A percentile compares a stretch with the other conserved stretches of the same genome.
Evolutionary conservation across 495 filamentous ascomycete species (phyloP).

Genomic region (Rostrohypoxylon terebratum): DNA sequence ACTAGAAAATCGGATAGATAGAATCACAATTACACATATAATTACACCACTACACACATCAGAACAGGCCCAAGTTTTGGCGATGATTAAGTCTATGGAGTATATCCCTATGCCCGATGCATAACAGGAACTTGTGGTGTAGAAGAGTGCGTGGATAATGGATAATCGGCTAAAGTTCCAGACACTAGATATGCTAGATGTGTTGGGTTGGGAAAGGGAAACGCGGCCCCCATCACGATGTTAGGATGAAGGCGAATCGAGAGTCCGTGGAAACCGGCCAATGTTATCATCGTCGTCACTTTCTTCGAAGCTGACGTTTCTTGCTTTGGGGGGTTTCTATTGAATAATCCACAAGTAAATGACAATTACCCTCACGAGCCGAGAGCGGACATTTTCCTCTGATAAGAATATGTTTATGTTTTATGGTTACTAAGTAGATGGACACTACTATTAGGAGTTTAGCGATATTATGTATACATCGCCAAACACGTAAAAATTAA

Average conservation of each 20-base stretch:
- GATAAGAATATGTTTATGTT: constrained; percentile 30
- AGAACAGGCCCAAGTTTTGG: neutral
- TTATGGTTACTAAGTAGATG: neutral
- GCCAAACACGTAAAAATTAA: constrained; percentile 12
- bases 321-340: neutral
- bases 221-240: constrained; percentile 15
- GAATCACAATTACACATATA: neutral
- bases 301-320: constrained; percentile 20
- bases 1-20: neutral
- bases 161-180: constrained; percentile 17
- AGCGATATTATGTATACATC: constrained; percentile 1
- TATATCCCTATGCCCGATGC: neutral
- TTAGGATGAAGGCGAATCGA: constrained; percentile 6
- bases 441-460: neutral
- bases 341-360: constrained; percentile 6
- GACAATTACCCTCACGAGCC: neutral
- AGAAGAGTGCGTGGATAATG: constrained; percentile 25
- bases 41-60: neutral
- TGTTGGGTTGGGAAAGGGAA: neutral
- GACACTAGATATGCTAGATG: neutral
- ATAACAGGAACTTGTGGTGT: constrained; percentile 13
- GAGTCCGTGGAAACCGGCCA: constrained; percentile 22
- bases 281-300: constrained; percentile 23
- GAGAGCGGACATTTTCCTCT: constrained; percentile 4
- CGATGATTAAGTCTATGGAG: neutral